Evolutionary conservation across 495 filamentous ascomycete species (phyloP).

Genomic region (Cercophora sp.): DNA sequence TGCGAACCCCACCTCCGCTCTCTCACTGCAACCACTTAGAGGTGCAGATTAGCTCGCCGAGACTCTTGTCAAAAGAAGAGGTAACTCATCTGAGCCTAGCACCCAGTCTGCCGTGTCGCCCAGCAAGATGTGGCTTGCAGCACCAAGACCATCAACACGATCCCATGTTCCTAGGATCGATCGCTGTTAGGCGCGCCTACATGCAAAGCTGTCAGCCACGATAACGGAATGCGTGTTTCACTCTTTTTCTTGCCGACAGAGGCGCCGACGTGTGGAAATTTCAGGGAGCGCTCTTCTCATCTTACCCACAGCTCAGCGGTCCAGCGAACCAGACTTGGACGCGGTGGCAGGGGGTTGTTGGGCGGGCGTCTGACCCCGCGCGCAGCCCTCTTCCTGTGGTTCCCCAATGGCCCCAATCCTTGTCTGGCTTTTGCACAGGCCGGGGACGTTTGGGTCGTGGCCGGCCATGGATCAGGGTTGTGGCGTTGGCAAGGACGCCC

Average conservation of each 20-base stretch:
- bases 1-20: background rate
- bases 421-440: background rate
- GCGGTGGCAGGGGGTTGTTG: background rate
- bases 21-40: background rate
- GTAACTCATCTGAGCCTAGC: too few species aligned
- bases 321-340: background rate
- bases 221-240: background rate
- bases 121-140: background rate
- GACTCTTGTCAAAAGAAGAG: too few species aligned
- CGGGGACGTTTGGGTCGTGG: too few species aligned
- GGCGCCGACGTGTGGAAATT: background rate
- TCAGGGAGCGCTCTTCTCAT: background rate
- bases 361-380: background rate
- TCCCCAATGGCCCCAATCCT: background rate
- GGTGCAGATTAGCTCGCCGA: background rate
- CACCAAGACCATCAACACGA: background rate
- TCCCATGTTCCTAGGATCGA: too few species aligned
- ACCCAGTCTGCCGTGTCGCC: too few species aligned
- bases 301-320: too few species aligned
- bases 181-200: too few species aligned
- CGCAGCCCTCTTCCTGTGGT: background rate
- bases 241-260: too few species aligned
- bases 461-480: too few species aligned
- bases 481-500: too few species aligned
- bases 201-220: background rate